Evolutionary conservation across 768 basidiomycete genomes (phyloP), one percentile per base, ranked within the genome.

Genomic region (Kwoniella sp.): DNA sequence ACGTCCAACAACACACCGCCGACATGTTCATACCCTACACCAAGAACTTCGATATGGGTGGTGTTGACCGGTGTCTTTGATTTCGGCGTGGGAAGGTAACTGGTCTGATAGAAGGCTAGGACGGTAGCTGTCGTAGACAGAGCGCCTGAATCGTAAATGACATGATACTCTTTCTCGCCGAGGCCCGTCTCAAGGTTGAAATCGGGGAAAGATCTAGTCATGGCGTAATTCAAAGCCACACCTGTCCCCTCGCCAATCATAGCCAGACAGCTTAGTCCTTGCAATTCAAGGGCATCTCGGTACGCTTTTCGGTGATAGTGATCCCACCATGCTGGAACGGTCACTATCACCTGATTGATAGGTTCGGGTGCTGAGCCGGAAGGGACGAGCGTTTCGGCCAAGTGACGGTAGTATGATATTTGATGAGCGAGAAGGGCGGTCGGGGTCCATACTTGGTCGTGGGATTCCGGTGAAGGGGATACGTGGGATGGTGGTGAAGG

Each of bases 141-240:
- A 5, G 95, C 91, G 47, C 96, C 96, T 0, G 92, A 91, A 72
- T 98, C 96, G 80, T 90, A 99, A 63, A 99, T 88, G 69, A 99
- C 80, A 77, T 98, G 94, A 62, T 76, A 73, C 54, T 81, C 79
- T 78, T 88, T 86, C 74, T 94, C 89, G 10, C 73, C 73, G 26
- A 59, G 60, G 0, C 73, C 69, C 13, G 67, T 70, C 19, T 55
- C 60, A 12, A 58, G 62, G 30, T 74, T 58, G 62, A 55, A 74
- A 1, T 81, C 82, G 0, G 88, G 82, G 83, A 98, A 98, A 1
- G 87, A 84, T 52, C 95, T 86, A 1, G 93, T 92, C 92, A 98
- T 96, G 47, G 96, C 96, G 75, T 91, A 99, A 82, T 99, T 99
- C 70, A 98, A 85, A 15, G 92, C 96, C n/a, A 94, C 89, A 79